Evolutionary conservation across 331 rosid genomes (phyloP).

Genomic region (Rosa hybrid): DNA sequence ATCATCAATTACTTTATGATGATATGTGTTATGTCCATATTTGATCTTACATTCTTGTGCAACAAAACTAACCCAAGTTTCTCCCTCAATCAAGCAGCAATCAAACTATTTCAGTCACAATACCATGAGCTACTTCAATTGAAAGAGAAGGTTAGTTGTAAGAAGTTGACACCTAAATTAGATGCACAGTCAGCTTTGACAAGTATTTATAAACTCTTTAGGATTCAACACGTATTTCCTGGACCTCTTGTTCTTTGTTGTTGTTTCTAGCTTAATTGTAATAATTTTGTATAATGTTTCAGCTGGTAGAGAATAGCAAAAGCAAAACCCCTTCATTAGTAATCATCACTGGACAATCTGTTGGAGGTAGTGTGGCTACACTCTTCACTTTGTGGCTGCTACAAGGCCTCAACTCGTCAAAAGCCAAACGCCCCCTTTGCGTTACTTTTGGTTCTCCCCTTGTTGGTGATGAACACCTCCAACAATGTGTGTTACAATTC

Average conservation of each 20-base stretch:
- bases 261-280: neutral
- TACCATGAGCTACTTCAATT: neutral
- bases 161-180: neutral
- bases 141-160: neutral
- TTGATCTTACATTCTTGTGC: too few relatives aligned
- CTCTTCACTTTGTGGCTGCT: slow-evolving; percentile 65
- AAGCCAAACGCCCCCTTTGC: slow-evolving; percentile 51
- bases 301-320: slow-evolving; percentile 11
- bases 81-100: slow-evolving; percentile 32
- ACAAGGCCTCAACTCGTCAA: slow-evolving; percentile 20
- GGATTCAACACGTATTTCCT: neutral
- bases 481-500: slow-evolving; percentile 37
- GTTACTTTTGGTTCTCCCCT: slow-evolving; percentile 77
- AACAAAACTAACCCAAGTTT: slow-evolving; percentile 18
- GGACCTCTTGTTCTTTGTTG: neutral
- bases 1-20: too few relatives aligned
- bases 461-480: slow-evolving; percentile 42
- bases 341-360: slow-evolving; percentile 58
- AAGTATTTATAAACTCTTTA: neutral
- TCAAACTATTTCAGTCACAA: slow-evolving; percentile 25
- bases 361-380: slow-evolving; percentile 72
- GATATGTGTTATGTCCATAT: too few relatives aligned
- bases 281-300: neutral
- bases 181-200: neutral
- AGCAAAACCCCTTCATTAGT: slow-evolving; percentile 28